Percentiles rank a stretch among this genome's conserved stretches.
These are phyloP conservation scores for Lachnellula arida DNA, from an alignment of 2,329 filamentous ascomycete species.

Conservation along the genomic window DNA sequence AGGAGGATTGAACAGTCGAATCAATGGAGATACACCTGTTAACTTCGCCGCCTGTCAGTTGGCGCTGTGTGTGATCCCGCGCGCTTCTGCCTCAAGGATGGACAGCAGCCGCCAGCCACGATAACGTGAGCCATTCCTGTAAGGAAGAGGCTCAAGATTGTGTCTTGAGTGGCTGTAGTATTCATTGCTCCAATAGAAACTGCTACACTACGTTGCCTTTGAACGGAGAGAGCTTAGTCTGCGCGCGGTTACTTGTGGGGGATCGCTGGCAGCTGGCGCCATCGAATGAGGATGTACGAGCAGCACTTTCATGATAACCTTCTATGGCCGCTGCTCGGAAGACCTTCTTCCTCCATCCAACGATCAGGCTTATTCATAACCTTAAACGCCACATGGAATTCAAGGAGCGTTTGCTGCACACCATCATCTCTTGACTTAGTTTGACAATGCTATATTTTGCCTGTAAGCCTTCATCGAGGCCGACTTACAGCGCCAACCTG, in stretches of 20 bases:
- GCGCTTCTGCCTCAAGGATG: slow-evolving; percentile 19
- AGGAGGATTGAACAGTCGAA: slow-evolving; percentile 13
- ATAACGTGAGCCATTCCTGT: slow-evolving; percentile 12
- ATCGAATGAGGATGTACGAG: slow-evolving; percentile 11
- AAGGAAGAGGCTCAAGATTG: slow-evolving; percentile 23
- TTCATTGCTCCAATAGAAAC: slow-evolving; percentile 13
- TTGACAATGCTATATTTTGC: neutral
- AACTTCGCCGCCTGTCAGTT: slow-evolving; percentile 5
- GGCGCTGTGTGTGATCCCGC: slow-evolving; percentile 17
- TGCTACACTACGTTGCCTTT: neutral
- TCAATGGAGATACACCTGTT: slow-evolving; percentile 14
- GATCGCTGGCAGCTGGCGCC: neutral
- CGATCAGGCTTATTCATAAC: slow-evolving; percentile 2
- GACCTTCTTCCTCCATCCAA: slow-evolving; percentile 7
- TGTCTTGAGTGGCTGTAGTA: slow-evolving; percentile 23
- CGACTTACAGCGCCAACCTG: neutral
- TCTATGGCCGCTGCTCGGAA: slow-evolving; percentile 1
- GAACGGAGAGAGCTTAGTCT: slow-evolving; percentile 10
- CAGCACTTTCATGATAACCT: slow-evolving; percentile 4
- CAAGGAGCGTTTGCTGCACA: neutral
- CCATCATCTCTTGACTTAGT: neutral
- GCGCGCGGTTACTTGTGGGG: slow-evolving; percentile 18
- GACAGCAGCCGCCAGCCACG: slow-evolving; percentile 23
- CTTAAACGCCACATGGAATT: slow-evolving; percentile 8
- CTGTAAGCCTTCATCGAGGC: neutral